A percentile compares a stretch with the other conserved stretches of the same genome.
These are phyloP conservation scores for Tuber microsphaerosporum DNA, from an alignment of 495 filamentous ascomycete genomes.

Conservation along the genomic window DNA sequence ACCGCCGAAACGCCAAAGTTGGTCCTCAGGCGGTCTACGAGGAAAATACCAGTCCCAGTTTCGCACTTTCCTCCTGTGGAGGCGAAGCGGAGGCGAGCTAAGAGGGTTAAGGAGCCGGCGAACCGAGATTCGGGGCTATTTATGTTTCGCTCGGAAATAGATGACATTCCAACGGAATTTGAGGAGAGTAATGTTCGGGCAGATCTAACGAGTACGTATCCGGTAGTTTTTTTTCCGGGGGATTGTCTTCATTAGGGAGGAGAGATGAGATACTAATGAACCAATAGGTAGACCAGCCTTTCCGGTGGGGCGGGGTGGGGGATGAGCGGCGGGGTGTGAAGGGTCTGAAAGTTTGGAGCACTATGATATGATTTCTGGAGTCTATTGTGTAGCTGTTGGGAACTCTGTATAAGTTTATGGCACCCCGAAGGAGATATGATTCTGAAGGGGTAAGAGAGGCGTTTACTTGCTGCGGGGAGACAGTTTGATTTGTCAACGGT, in stretches of 20 bases:
- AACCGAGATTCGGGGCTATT: not conserved
- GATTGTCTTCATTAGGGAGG: not conserved
- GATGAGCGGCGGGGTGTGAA: not conserved
- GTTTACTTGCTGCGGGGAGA: not conserved
- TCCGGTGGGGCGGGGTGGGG: not conserved
- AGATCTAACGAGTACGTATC: not conserved
- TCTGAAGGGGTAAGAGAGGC: not conserved
- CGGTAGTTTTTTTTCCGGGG: not conserved
- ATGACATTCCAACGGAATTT: not conserved
- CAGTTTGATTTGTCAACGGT: not conserved
- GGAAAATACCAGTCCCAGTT: not conserved
- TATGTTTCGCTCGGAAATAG: not conserved
- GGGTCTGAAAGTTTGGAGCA: not conserved
- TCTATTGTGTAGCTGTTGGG: not conserved
- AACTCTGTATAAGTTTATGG: not conserved
- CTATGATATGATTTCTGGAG: not conserved
- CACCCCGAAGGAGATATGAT: not conserved
- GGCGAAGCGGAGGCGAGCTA: not conserved
- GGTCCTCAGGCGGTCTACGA: not conserved
- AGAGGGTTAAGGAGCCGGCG: not conserved
- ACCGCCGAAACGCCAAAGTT: not conserved
- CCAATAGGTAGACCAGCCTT: not conserved
- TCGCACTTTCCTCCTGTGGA: not conserved
- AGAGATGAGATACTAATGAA: not conserved
- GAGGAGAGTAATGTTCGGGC: slow-evolving; percentile 1